Conservation (phyloP, 2,329 filamentous ascomycete species). For the Arachnopeziza araneosa region DNA sequence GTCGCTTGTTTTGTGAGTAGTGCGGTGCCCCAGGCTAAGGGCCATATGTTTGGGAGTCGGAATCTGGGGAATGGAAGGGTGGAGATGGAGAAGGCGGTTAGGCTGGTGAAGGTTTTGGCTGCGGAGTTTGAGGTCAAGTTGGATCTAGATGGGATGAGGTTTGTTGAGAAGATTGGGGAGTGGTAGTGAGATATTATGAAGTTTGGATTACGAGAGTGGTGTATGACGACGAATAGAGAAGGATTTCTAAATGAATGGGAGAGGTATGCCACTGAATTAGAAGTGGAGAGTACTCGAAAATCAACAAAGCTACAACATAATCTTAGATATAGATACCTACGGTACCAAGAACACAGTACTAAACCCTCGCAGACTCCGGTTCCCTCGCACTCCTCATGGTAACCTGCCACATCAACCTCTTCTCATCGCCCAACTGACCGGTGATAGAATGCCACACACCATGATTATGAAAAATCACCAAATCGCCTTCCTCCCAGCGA, state of each 20-base stretch:
- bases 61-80: conserved; percentile 3
- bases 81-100: neutral
- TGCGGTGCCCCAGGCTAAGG: neutral
- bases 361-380: too few relatives aligned
- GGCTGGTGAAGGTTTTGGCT: neutral
- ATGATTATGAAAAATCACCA: conserved; percentile 32
- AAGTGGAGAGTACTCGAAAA: too few relatives aligned
- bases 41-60: neutral
- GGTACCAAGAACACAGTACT: too few relatives aligned
- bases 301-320: too few relatives aligned
- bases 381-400: conserved; percentile 16
- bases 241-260: too few relatives aligned
- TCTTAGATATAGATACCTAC: too few relatives aligned
- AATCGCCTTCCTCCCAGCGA: conserved; percentile 27
- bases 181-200: too few relatives aligned
- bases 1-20: neutral
- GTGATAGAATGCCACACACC: conserved; percentile 32
- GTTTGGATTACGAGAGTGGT: too few relatives aligned
- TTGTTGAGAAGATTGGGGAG: neutral
- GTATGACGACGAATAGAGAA: too few relatives aligned
- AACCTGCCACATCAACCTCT: conserved; percentile 31
- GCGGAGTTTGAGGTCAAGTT: neutral
- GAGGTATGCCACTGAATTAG: too few relatives aligned
- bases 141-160: neutral
- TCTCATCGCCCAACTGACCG: conserved; percentile 22